phyloP scores from a whole-genome alignment of 1,139 yeast species.

The Kazachstania sp. region DNA sequence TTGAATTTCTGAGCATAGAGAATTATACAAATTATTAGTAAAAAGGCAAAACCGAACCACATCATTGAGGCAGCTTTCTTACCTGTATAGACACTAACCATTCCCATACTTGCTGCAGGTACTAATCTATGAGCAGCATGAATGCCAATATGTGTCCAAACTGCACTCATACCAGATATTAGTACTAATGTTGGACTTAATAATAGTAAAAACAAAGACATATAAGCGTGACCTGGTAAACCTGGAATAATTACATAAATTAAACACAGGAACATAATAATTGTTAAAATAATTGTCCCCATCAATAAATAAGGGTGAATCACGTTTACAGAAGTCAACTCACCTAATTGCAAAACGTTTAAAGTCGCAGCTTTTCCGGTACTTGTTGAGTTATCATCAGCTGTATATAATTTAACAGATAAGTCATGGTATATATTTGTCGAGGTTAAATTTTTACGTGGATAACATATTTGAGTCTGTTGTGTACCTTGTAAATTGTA shows the following conservation, averaged over 20 bases:
- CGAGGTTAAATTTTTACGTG: constrained; percentile 20
- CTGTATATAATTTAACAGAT: constrained; percentile 19
- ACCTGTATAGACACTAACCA: constrained; percentile 42
- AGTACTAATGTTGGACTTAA: constrained; percentile 37
- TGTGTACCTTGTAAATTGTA: constrained; percentile 10
- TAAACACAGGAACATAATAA: constrained; percentile 36
- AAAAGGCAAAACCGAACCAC: constrained; percentile 53
- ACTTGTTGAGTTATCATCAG: constrained; percentile 4
- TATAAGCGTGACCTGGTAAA: constrained; percentile 36
- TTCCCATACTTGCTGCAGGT: constrained; percentile 44
- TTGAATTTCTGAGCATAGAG: constrained; percentile 27
- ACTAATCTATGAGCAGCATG: constrained; percentile 40
- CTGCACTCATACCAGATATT: constrained; percentile 62
- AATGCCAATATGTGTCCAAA: constrained; percentile 58
- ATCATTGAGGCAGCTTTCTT: constrained; percentile 49
- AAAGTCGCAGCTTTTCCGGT: constrained; percentile 8
- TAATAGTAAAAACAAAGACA: constrained; percentile 33
- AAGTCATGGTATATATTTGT: constrained; percentile 22
- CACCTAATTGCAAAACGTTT: constrained; percentile 26
- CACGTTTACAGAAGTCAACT: constrained; percentile 30
- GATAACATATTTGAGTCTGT: constrained; percentile 20
- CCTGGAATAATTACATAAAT: constrained; percentile 42
- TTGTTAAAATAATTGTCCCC: constrained; percentile 39
- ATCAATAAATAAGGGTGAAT: constrained; percentile 50
- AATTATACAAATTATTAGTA: constrained; percentile 32